Evolutionary conservation across 2,329 filamentous ascomycete genomes (phyloP).

Genomic region (Hypoxylon sp.): DNA sequence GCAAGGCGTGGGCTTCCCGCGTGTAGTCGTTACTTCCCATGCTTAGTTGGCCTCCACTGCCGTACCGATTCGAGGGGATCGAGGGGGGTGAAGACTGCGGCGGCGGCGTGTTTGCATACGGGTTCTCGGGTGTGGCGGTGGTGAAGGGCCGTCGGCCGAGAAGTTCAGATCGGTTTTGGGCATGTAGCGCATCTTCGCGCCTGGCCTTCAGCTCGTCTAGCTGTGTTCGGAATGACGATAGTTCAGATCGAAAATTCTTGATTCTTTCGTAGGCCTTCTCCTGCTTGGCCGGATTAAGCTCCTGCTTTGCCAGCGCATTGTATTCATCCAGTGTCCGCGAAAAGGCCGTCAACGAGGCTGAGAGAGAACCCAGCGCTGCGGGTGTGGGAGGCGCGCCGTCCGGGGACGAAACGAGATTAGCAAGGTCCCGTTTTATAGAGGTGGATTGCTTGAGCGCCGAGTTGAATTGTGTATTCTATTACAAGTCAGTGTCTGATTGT

Average conservation of each 20-base stretch:
- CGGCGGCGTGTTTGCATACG: constrained; percentile 76
- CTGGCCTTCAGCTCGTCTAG: constrained; percentile 83
- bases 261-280: constrained; percentile 90
- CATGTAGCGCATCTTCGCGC: constrained; percentile 79
- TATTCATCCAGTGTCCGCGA: constrained; percentile 95
- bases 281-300: constrained; percentile 91
- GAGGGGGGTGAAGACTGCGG: constrained; percentile 53
- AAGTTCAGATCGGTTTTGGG: constrained; percentile 81
- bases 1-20: constrained; percentile 85
- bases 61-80: constrained; percentile 61
- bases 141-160: constrained; percentile 87
- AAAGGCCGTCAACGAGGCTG: constrained; percentile 79
- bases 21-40: constrained; percentile 73
- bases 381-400: constrained; percentile 69
- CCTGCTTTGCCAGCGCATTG: constrained; percentile 84
- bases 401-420: constrained; percentile 70
- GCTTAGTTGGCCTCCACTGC: constrained; percentile 57
- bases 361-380: constrained; percentile 74
- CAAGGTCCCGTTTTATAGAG: constrained; percentile 82
- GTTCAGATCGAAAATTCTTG: constrained; percentile 86
- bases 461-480: constrained; percentile 88
- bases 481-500: background rate
- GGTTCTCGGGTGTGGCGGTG: constrained; percentile 88
- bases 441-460: constrained; percentile 88
- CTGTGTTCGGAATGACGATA: constrained; percentile 82